A percentile compares a stretch with the other conserved stretches of the same genome.
Conservation (phyloP, 306 rosid species). For the Trichosanthes truncata region DNA sequence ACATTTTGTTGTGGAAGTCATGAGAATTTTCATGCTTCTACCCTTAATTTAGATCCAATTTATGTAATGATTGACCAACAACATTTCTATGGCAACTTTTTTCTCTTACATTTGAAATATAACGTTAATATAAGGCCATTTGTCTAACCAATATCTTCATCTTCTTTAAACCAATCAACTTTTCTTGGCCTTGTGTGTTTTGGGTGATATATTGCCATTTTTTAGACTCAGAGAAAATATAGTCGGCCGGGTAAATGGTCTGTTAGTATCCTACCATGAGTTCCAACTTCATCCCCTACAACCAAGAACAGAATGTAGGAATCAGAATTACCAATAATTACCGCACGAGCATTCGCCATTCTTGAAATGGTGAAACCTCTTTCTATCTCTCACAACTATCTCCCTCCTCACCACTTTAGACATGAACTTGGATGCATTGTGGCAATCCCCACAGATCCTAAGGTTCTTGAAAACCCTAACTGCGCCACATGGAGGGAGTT, state of each 20-base stretch:
- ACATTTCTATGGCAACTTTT: too few species aligned
- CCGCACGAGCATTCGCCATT: slow-evolving; percentile 14
- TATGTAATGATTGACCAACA: too few species aligned
- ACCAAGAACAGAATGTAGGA: not conserved
- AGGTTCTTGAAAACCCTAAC: slow-evolving; percentile 15
- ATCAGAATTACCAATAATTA: slow-evolving; percentile 1
- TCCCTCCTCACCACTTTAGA: slow-evolving; percentile 13
- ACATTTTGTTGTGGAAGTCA: too few species aligned
- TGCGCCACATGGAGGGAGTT: slow-evolving; percentile 10
- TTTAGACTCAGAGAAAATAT: not conserved
- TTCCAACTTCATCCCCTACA: not conserved
- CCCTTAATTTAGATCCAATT: too few species aligned
- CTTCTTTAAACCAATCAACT: too few species aligned
- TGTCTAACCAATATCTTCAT: too few species aligned
- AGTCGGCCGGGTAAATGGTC: not conserved
- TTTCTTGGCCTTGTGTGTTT: not conserved
- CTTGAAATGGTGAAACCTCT: slow-evolving; percentile 18
- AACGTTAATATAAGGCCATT: not conserved
- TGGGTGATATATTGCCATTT: not conserved
- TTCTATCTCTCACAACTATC: slow-evolving; percentile 15
- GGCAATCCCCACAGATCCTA: slow-evolving; percentile 20
- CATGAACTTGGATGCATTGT: slow-evolving; percentile 17
- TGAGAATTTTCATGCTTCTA: too few species aligned
- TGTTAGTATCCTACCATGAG: not conserved
- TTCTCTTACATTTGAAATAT: too few species aligned